Conservation (phyloP, 306 rosid genomes). For the Heteromeles arbutifolia region DNA sequence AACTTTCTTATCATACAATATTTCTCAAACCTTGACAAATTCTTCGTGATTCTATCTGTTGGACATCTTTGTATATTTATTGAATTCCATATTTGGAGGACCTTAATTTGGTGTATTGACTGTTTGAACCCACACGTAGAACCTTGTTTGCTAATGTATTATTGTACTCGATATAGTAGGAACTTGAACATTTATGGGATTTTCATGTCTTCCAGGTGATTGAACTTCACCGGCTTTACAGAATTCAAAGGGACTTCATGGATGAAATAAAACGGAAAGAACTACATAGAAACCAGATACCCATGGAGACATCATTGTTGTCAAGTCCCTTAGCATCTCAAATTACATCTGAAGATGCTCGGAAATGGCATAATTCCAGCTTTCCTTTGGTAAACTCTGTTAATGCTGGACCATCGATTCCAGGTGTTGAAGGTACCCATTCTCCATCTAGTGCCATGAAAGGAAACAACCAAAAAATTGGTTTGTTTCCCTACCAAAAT, state of each 20-base stretch:
- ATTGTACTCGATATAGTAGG: neutral
- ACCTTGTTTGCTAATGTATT: neutral
- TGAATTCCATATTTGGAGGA: conserved; percentile 3
- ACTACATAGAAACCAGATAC: conserved; percentile 40
- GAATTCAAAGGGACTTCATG: conserved; percentile 89
- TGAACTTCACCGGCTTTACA: conserved; percentile 84
- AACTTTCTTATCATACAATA: neutral
- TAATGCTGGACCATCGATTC: conserved; percentile 40
- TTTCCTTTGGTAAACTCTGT: conserved; percentile 45
- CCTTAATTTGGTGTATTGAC: neutral
- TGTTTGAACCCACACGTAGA: conserved; percentile 5
- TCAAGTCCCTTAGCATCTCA: conserved; percentile 63
- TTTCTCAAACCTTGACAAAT: conserved; percentile 5
- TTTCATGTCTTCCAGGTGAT: conserved; percentile 50
- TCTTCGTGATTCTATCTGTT: conserved; percentile 9
- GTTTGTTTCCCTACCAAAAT: conserved; percentile 50
- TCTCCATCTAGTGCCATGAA: conserved; percentile 51
- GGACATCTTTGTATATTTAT: neutral
- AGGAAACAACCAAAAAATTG: conserved; percentile 37
- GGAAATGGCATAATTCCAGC: conserved; percentile 50
- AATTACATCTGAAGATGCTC: conserved; percentile 46
- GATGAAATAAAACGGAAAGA: conserved; percentile 60
- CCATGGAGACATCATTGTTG: conserved; percentile 53
- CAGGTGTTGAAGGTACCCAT: conserved; percentile 60
- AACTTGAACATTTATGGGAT: conserved; percentile 6